phyloP scores from a whole-genome alignment of 2,329 filamentous ascomycete species.

The Fusarium anguioides region DNA sequence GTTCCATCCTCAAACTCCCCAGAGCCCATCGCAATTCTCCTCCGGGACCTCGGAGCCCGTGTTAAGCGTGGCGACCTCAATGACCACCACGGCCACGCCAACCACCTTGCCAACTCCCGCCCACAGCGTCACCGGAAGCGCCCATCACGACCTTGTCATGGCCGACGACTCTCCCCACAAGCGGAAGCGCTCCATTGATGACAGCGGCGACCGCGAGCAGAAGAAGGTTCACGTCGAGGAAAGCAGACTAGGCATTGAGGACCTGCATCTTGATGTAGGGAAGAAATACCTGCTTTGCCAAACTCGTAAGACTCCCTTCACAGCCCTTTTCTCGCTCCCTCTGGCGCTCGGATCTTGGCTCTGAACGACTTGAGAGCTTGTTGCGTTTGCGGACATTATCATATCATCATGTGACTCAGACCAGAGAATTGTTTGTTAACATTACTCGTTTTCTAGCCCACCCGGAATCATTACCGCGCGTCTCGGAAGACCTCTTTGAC shows the following conservation, averaged over 20 bases:
- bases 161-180: slow-evolving; percentile 68
- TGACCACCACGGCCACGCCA: slow-evolving; percentile 61
- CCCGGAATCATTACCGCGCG: slow-evolving; percentile 59
- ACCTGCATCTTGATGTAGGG: slow-evolving; percentile 74
- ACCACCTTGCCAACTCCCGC: slow-evolving; percentile 70
- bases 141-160: slow-evolving; percentile 58
- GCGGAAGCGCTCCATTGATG: slow-evolving; percentile 69
- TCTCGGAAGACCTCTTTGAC: slow-evolving; percentile 68
- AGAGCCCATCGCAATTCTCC: slow-evolving; percentile 73
- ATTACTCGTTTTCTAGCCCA: slow-evolving; percentile 59
- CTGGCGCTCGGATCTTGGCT: slow-evolving; percentile 41
- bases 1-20: slow-evolving; percentile 74
- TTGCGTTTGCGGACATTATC: slow-evolving; percentile 33
- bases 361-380: slow-evolving; percentile 23
- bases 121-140: slow-evolving; percentile 70
- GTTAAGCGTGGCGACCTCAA: slow-evolving; percentile 63
- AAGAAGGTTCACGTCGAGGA: slow-evolving; percentile 74
- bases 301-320: slow-evolving; percentile 72
- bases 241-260: slow-evolving; percentile 70
- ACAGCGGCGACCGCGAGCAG: slow-evolving; percentile 65
- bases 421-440: slow-evolving; percentile 57
- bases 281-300: slow-evolving; percentile 74
- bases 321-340: slow-evolving; percentile 48
- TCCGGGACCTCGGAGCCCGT: slow-evolving; percentile 64
- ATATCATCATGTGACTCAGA: slow-evolving; percentile 35